Evolutionary conservation across 352 stramenopile species (phyloP).

Genomic region (Phytopythium oedochilum): DNA sequence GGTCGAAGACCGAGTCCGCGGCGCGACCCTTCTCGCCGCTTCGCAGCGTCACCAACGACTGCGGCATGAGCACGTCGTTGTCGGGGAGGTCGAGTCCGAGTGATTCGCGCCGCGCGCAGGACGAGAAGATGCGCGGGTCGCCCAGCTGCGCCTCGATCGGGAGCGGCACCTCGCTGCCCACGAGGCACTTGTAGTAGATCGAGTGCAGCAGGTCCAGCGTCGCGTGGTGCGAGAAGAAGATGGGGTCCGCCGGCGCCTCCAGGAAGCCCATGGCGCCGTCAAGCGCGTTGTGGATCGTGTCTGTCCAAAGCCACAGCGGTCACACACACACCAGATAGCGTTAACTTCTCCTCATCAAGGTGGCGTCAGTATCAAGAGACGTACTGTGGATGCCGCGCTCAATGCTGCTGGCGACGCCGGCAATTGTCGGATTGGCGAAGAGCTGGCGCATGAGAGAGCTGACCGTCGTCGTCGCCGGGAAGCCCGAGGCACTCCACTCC

Average conservation of each 20-base stretch:
- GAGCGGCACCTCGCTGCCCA: constrained; percentile 56
- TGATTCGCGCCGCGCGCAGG: constrained; percentile 38
- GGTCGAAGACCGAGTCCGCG: constrained; percentile 49
- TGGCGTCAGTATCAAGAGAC: no score
- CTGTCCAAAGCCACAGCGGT: no score
- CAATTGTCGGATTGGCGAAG: constrained; percentile 64
- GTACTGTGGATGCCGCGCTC: constrained; percentile 78
- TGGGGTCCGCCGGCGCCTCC: constrained; percentile 74
- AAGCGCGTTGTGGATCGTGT: constrained; percentile 78
- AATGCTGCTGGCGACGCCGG: constrained; percentile 52
- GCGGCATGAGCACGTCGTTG: constrained; percentile 46
- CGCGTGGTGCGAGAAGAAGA: constrained; percentile 87
- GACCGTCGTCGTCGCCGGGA: constrained; percentile 64
- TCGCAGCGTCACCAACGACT: constrained; percentile 47
- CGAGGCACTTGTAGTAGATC: constrained; percentile 80
- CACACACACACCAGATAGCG: no score
- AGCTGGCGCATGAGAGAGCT: constrained; percentile 75
- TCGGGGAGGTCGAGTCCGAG: constrained; percentile 31
- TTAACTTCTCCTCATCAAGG: background rate
- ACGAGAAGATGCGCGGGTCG: constrained; percentile 57
- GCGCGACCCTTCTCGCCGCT: constrained; percentile 37
- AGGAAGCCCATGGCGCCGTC: constrained; percentile 63
- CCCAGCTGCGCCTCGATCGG: constrained; percentile 45
- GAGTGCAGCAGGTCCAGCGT: constrained; percentile 81
- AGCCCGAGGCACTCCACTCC: constrained; percentile 39